Evolutionary conservation across 2,329 filamentous ascomycete species (phyloP).

Genomic region (Botrytis hyacinthi): DNA sequence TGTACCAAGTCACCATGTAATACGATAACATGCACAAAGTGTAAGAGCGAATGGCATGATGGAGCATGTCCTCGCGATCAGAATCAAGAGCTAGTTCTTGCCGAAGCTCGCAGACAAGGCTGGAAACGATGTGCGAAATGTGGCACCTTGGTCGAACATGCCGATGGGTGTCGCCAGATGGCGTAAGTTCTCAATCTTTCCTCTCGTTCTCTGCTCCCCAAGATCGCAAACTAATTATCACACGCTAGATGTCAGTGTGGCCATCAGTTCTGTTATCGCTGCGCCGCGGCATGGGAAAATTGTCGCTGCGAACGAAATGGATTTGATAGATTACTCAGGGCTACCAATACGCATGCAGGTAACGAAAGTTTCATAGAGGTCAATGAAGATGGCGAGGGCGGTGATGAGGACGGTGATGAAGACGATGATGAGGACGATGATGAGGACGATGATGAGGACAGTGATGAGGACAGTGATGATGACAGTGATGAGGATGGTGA

Average conservation of each 20-base stretch:
- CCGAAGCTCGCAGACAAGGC: background rate
- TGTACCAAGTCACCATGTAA: background rate
- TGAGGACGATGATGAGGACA: too few species aligned
- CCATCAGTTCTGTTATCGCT: background rate
- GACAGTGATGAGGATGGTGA: too few species aligned
- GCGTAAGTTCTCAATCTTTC: background rate
- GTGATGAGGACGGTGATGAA: background rate
- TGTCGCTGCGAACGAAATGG: background rate
- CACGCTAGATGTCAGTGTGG: background rate
- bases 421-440: too few species aligned
- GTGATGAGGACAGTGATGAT: background rate
- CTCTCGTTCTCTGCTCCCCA: background rate
- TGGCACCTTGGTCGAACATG: background rate
- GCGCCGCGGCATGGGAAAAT: background rate
- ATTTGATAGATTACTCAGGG: background rate
- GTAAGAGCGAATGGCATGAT: conserved; percentile 1
- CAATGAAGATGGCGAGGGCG: background rate
- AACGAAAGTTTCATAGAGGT: background rate
- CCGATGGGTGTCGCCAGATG: background rate
- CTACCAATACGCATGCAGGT: background rate
- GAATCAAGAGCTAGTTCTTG: background rate
- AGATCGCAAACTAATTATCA: background rate
- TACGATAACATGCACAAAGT: background rate
- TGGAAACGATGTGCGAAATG: conserved; percentile 5
- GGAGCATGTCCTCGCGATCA: background rate